Evolutionary conservation across 2,329 filamentous ascomycete genomes (phyloP), one percentile per base, ranked within the genome.

Genomic region (Waltergamsia citrina): DNA sequence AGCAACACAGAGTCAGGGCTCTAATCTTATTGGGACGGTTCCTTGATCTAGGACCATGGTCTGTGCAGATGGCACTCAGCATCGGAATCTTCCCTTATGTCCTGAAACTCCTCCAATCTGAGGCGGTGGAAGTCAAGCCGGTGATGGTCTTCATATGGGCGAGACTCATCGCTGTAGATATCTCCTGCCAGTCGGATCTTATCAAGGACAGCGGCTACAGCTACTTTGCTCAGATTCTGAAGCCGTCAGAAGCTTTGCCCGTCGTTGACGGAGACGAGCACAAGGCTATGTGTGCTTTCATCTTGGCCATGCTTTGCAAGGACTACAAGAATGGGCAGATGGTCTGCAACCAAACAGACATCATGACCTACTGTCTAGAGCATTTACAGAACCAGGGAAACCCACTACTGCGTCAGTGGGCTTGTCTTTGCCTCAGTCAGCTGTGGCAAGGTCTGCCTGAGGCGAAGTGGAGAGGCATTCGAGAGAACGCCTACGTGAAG

Each of bases 101-200:
- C n/a, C 65, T 98, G 22, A 98, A 98, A 59, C 68, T 98, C 18
- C 66, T 98, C 14, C 92, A 98, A 55, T 96, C 92, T 5, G 90
- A 93, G 30, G 92, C 92, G 0, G 75, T 86, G 30, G 92, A 98
- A 56, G 63, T 98, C 41, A 96, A 96, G 52, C 90, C 92, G 0
- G 88, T 96, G 39, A 96, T 98, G 92, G 88, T 98, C 5, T 98
- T 96, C 57, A 98, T 98, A 42, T 98, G 92, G 92, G 88, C 92
- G 6, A 77, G 92, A 32, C 86, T 98, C 28, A 75, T 98, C 43
- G 92, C 92, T 7, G 92, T 98, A 6, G 92, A 98, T 51, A 80
- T 92, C 39, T 85, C 85, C 2, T 95, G 92, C 50, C 92, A 98
- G 56, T 79, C 81, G 41, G 92, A 98, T 54, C 67, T 98, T 10